Evolutionary conservation across 495 filamentous ascomycete genomes (phyloP).

Genomic region (Penicillium macrosclerotiorum): DNA sequence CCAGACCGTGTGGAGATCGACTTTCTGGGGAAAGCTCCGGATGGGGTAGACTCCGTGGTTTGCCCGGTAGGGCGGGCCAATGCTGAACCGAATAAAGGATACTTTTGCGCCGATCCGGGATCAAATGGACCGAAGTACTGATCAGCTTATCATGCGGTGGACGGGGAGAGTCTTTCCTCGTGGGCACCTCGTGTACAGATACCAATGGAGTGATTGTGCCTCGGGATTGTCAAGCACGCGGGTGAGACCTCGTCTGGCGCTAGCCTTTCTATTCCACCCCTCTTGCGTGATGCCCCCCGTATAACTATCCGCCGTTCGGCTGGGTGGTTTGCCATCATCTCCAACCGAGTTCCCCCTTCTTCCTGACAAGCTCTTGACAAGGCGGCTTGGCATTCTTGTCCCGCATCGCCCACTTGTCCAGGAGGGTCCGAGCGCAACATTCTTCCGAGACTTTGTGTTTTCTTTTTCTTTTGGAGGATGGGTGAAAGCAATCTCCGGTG

Average conservation of each 20-base stretch:
- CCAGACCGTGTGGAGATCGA: slow-evolving; percentile 1
- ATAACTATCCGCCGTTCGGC: slow-evolving; percentile 1
- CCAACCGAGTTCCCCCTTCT: not conserved
- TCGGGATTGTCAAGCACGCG: too few relatives aligned
- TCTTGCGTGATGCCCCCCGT: slow-evolving; percentile 1
- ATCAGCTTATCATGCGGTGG: too few relatives aligned
- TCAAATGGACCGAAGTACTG: slow-evolving; percentile 12
- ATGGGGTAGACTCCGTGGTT: not conserved
- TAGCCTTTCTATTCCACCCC: not conserved
- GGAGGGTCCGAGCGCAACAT: slow-evolving; percentile 1
- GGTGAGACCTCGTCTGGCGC: not conserved
- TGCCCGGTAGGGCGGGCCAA: not conserved
- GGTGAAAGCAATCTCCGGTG: slow-evolving; percentile 13
- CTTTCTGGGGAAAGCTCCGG: slow-evolving; percentile 3
- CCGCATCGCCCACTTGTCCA: slow-evolving; percentile 4
- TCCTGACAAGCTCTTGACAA: not conserved
- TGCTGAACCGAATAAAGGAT: slow-evolving; percentile 1
- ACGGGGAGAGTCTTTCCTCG: too few relatives aligned
- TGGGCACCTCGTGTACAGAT: too few relatives aligned
- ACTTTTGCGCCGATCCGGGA: slow-evolving; percentile 4
- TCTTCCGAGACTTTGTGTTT: not conserved
- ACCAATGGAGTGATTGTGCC: too few relatives aligned
- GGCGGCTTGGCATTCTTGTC: slow-evolving; percentile 9
- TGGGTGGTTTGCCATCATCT: not conserved
- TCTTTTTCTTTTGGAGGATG: too few relatives aligned